A percentile compares a stretch with the other conserved stretches of the same genome.
Conservation (phyloP, 768 basidiomycete species). For the Lentinula sp. region DNA sequence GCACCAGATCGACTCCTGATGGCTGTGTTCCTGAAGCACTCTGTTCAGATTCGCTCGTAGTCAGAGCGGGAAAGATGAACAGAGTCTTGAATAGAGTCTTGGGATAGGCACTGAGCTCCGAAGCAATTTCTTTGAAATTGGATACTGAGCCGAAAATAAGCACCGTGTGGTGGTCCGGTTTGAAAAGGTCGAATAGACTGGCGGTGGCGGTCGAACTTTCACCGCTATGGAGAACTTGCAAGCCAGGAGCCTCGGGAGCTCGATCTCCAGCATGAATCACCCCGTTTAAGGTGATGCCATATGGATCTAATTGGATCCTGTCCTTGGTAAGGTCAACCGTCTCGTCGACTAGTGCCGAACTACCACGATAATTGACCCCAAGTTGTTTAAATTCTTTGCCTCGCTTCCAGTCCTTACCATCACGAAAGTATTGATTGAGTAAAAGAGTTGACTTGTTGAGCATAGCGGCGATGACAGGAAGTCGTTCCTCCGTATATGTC, state of each 20-base stretch:
- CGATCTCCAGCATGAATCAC: slow-evolving; percentile 35
- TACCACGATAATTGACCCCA: slow-evolving; percentile 50
- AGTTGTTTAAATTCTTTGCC: slow-evolving; percentile 30
- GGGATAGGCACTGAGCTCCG: background rate
- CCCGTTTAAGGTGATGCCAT: slow-evolving; percentile 16
- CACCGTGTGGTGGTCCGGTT: slow-evolving; percentile 24
- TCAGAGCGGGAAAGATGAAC: slow-evolving; percentile 9
- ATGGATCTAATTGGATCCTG: slow-evolving; percentile 13
- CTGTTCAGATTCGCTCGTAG: background rate
- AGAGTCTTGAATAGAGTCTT: slow-evolving; percentile 12
- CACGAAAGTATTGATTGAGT: slow-evolving; percentile 9
- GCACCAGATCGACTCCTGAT: background rate
- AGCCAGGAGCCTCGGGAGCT: slow-evolving; percentile 36
- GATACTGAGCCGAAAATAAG: slow-evolving; percentile 21
- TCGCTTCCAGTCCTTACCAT: slow-evolving; percentile 15
- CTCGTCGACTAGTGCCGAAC: slow-evolving; percentile 40
- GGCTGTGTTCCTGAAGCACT: background rate
- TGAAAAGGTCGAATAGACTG: slow-evolving; percentile 22
- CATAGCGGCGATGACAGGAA: slow-evolving; percentile 23
- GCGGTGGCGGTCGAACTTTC: background rate
- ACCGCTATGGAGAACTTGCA: slow-evolving; percentile 10
- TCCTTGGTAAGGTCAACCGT: slow-evolving; percentile 11
- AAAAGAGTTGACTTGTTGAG: slow-evolving; percentile 15
- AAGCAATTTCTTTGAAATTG: background rate
- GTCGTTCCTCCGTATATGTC: slow-evolving; percentile 20